Evolutionary conservation across 2,329 filamentous ascomycete genomes (phyloP), one percentile per base, ranked within the genome.

Genomic region (Monilinia polystroma): DNA sequence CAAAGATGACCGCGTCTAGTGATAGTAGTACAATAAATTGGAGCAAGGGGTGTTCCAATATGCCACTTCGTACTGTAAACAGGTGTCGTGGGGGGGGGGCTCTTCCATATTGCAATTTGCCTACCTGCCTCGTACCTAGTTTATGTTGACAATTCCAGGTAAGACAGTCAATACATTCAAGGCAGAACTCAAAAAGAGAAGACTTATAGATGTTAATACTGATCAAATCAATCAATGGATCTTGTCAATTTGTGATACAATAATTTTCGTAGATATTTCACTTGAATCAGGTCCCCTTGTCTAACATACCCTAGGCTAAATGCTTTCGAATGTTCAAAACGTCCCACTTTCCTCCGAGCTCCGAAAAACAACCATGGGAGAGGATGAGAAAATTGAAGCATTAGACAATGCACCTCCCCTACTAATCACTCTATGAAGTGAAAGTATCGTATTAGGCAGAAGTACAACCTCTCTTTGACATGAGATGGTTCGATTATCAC

Each of bases 341-440:
- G 41, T 32, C 26, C 56, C 56, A 47, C 43, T 38, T 62, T 51
- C 29, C 45, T 62, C 58, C 58, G 58, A 52, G 35, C 45, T 51
- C 58, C 58, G 58, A 62, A 60, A 51, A 62, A 51, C 20, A 41
- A 62, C 45, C 29, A 60, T 29, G 35, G 18, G 29, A 59, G 56
- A 58, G 38, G 32, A 35, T 32, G n/a, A 23, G 26, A 7, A 29
- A 14, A 41, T 14, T 14, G 38, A 41, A 41, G 38, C 38, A 43
- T 43, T 43, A 43, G 41, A 43, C 14, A 43, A 43, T 43, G 41
- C 41, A 43, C 12, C 41, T 43, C 14, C 41, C 12, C 41, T 43
- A 16, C 41, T 43, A 43, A 43, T 43, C 41, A 43, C 41, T 43
- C 12, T 43, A 43, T 43, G 41, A 43, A 43, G 41, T 43, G 41